Evolutionary conservation across 345 rosid genomes (phyloP), one percentile per base, ranked within the genome.

Genomic region (Melastoma malabathricum): DNA sequence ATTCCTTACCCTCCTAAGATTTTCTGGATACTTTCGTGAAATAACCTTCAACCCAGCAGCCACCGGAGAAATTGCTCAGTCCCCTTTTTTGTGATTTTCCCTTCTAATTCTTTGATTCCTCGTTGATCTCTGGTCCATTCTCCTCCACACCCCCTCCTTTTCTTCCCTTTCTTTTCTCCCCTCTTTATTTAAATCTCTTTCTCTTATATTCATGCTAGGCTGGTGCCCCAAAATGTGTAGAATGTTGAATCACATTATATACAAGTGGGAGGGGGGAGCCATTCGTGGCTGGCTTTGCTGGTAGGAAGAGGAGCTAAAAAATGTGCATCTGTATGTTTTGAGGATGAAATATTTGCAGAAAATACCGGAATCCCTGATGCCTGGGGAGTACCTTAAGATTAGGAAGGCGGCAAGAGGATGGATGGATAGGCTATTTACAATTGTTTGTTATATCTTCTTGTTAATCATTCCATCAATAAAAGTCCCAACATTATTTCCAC

Each of bases 81-180:
- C 67, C 51, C 61, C 55, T n/a, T 68, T 70, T 72, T 71, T 56
- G 70, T 74, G 52, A 64, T 64, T 57, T 66, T 60, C 9, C 38
- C 54, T 54, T 64, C 79, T 77, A 60, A 60, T 83, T 80, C 75
- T 71, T 80, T 80, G 75, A 69, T 83, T 80, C 63, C 69, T 64
- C 38, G 64, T 68, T 75, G 65, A 67, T 68, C 75, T 65, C 57
- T 61, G 78, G 74, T 56, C 77, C 61, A 72, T 52, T 50, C 54
- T 66, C 55, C 58, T 55, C 56, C 60, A n/a, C 59, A 44, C 55
- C 66, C 52, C 13, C 60, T 31, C 57, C 47, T 50, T 50, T 59
- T 49, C 34, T 46, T 53, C 12, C 50, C 39, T 25, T 31, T 15
- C 50, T 18, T 54, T 51, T 7, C 47, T 16, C 39, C 15, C 43